A percentile compares a stretch with the other conserved stretches of the same genome.
Evolutionary conservation across 2,329 filamentous ascomycete genomes (phyloP).

Genomic region (Pseudocercospora fuligena): DNA sequence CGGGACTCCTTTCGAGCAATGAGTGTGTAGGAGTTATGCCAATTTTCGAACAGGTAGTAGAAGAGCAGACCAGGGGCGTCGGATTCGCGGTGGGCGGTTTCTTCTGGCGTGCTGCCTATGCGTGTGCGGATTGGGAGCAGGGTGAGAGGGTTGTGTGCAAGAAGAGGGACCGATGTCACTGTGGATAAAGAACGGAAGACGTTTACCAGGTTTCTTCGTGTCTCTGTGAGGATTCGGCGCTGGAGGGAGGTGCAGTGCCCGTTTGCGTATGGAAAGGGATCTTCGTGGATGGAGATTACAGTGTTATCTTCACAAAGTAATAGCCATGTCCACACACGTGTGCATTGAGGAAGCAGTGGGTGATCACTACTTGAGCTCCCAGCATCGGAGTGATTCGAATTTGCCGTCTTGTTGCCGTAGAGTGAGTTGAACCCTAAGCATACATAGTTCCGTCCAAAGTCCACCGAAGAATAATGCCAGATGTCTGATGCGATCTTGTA

Average conservation of each 20-base stretch:
- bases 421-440: slow-evolving; percentile 74
- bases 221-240: slow-evolving; percentile 54
- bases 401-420: slow-evolving; percentile 43
- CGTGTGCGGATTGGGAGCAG: slow-evolving; percentile 53
- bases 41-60: slow-evolving; percentile 71
- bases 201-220: slow-evolving; percentile 63
- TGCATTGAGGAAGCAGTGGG: slow-evolving; percentile 35
- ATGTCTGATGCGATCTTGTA: slow-evolving; percentile 69
- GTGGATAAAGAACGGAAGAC: slow-evolving; percentile 65
- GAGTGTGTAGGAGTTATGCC: slow-evolving; percentile 63
- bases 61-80: slow-evolving; percentile 66
- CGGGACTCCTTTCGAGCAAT: slow-evolving; percentile 55
- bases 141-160: slow-evolving; percentile 44
- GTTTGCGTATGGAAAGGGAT: slow-evolving; percentile 50
- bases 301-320: slow-evolving; percentile 71
- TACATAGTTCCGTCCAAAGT: slow-evolving; percentile 70
- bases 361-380: background rate
- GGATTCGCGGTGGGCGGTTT: slow-evolving; percentile 52
- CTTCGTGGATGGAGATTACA: slow-evolving; percentile 72
- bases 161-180: slow-evolving; percentile 49
- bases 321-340: slow-evolving; percentile 71
- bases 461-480: slow-evolving; percentile 77
- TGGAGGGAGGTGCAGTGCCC: slow-evolving; percentile 47
- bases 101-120: slow-evolving; percentile 51
- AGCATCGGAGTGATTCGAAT: slow-evolving; percentile 2